Evolutionary conservation across 495 filamentous ascomycete species (phyloP), one percentile per base, ranked within the genome.

Genomic region (Choiromyces venosus): DNA sequence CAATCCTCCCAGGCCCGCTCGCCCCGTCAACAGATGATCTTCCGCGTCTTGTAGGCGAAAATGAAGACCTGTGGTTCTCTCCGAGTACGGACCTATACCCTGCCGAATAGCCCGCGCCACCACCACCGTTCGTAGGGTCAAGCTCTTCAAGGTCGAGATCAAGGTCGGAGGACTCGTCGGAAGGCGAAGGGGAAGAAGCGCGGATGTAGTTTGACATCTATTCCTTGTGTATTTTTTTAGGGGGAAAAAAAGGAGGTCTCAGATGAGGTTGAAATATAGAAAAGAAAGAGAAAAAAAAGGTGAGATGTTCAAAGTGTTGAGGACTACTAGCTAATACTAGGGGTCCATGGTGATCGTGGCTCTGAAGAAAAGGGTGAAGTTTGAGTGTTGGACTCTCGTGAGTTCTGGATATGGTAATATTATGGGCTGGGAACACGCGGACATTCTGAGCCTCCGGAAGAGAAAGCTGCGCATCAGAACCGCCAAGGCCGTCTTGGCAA

Each of bases 91-190:
- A 80, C 35, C 73, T 64, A 37, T 76, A 75, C 56, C 69, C 52
- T 61, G 8, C 52, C 52, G 52, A 61, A 61, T 61, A 61, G 52
- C 52, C 25, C 52, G 52, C 46, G 25, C 46, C 46, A 52, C 46
- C 25, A 18, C 25, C 52, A 25, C 52, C 52, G 52, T 33, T 61
- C 25, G 52, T 61, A 12, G 73, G 73, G 52, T 77, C 79, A n/a
- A 80, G 78, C 38, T 77, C 76, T 71, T 75, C 78, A 64, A 79
- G 77, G 37, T 79, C 77, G 18, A 80, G 78, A 67, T 79, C 78
- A 38, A 80, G 74, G 70, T 81, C 79, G 37, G 79, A 81, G 56
- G 79, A 81, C 52, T 78, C 71, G 42, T 67, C 56, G 14, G 79
- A 79, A 56, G 68, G 56, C 35, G 79, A 68, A 35, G 79, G 79